Conservation (phyloP, 495 filamentous ascomycete genomes). For the Hypoxylon fuscum region DNA sequence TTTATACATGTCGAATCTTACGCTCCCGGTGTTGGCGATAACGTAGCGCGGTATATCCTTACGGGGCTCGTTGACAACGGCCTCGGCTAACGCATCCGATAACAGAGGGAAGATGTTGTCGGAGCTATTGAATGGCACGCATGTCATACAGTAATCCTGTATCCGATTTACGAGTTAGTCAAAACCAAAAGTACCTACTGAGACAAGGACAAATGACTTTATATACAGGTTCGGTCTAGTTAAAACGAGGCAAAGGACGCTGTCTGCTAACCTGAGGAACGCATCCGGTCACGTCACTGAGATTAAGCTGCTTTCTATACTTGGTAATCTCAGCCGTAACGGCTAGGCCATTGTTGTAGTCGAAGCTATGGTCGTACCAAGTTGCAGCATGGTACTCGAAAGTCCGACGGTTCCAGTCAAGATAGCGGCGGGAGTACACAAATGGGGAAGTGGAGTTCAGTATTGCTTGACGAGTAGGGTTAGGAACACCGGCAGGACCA, state of each 20-base stretch:
- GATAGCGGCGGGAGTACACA: constrained; percentile 75
- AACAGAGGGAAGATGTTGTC: constrained; percentile 77
- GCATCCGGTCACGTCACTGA: constrained; percentile 75
- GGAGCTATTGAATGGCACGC: constrained; percentile 66
- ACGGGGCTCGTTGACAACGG: constrained; percentile 59
- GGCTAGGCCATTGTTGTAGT: constrained; percentile 70
- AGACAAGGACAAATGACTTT: no score
- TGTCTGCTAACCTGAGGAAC: constrained; percentile 59
- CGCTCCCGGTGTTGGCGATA: constrained; percentile 79
- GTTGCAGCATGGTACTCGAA: constrained; percentile 74
- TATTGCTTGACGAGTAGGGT: constrained; percentile 54
- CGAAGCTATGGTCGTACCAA: constrained; percentile 67
- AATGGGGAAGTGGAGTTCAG: constrained; percentile 43
- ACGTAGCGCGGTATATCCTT: constrained; percentile 65
- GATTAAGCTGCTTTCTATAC: constrained; percentile 67
- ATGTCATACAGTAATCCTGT: constrained; percentile 69
- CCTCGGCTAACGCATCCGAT: constrained; percentile 64
- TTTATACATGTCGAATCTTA: constrained; percentile 86
- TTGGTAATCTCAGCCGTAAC: constrained; percentile 71
- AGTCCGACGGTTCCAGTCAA: constrained; percentile 85
- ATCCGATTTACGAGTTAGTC: background rate
- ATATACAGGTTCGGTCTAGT: no score
- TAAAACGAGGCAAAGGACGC: background rate
- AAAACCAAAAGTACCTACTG: no score
- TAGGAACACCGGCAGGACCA: constrained; percentile 53